Evolutionary conservation across 2,329 filamentous ascomycete species (phyloP), one percentile per base, ranked within the genome.

Genomic region (Aspergillus fijiensis): DNA sequence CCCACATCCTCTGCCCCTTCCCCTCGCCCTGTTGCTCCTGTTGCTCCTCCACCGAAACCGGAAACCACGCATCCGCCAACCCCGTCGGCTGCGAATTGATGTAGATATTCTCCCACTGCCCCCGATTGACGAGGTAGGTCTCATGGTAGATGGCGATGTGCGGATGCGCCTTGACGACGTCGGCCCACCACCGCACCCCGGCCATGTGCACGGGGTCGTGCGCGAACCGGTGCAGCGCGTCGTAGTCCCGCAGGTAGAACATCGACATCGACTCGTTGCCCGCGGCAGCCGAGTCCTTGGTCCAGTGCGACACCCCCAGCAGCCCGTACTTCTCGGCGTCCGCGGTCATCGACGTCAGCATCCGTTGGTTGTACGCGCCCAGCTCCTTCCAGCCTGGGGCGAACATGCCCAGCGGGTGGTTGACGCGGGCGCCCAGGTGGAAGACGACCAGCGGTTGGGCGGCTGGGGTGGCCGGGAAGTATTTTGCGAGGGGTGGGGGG

Each of bases 141-240:
- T 82, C 80, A 62, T 82, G 80, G 58, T 68, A 79, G 64, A 82
- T 81, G 23, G 71, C 70, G 14, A 82, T 57, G 60, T 81, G 74
- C 29, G 71, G 66, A 52, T 73, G 65, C 6, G 75, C 54, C 60
- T 74, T 73, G 21, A 67, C 60, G 6, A 68, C 72, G 51, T 67
- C 67, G 33, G 76, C 75, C 77, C 77, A 82, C 78, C 78, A 81
- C 29, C 72, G 68, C 78, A 79, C 77, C 1, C 63, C 74, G n/a
- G 75, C 70, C 23, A 72, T 71, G 60, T 82, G 80, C 2, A 75
- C 39, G 4, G 69, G 61, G 19, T 70, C 70, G 57, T 80, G 76
- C 3, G 80, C 79, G 61, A 77, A 82, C 5, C 67, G 68, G 59
- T 81, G 78, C n/a, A 82, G 62, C 19, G 74, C 72, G 45, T 79